Evolutionary conservation across 164 flowering plant genomes (phyloP), one percentile per base, ranked within the genome.

Genomic region (Chloranthus sessilifolius): DNA sequence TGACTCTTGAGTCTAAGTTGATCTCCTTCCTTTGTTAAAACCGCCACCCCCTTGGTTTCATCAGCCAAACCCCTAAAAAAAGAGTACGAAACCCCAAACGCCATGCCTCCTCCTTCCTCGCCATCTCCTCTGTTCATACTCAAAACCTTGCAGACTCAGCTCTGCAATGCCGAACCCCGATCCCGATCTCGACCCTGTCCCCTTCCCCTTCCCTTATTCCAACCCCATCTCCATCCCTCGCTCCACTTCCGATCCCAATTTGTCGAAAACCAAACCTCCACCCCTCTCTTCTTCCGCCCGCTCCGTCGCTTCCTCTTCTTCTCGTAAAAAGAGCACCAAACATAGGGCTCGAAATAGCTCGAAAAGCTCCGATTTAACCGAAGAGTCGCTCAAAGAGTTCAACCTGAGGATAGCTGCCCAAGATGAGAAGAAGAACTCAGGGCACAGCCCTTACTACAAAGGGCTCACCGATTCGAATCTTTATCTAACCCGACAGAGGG

Each of bases 381-480:
- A 67, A n/a, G 71, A 55, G 39, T 45, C 39, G 4, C 63, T 67
- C 23, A 19, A 58, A 12, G 72, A 65, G 39, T 46, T 59, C 39
- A 72, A 67, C 40, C 48, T 24, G 22, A 38, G 59, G 30, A 37
- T 42, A 7, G 50, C 25, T 25, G 11, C n/a, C n/a, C n/a, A n/a
- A n/a, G n/a, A n/a, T n/a, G n/a, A n/a, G n/a, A 27, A 37, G 56
- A 50, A 23, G 43, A 21, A 16, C 3, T 35, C 33, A 3, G 20
- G 3, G 10, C 27, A 46, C 19, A 77, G 75, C 44, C 82, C 82
- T 4, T 72, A 67, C 24, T 72, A 68, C 57, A 55, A 52, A 25
- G 76, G 73, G 7, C 73, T 72, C 26, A 65, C 66, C 2, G 71
- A 73, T 39, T 54, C 61, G 11, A 36, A 52, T 14, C 66, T 59